Evolutionary conservation across 352 stramenopile species (phyloP), one percentile per base, ranked within the genome.

Genomic region (Phytophthora pistaciae): DNA sequence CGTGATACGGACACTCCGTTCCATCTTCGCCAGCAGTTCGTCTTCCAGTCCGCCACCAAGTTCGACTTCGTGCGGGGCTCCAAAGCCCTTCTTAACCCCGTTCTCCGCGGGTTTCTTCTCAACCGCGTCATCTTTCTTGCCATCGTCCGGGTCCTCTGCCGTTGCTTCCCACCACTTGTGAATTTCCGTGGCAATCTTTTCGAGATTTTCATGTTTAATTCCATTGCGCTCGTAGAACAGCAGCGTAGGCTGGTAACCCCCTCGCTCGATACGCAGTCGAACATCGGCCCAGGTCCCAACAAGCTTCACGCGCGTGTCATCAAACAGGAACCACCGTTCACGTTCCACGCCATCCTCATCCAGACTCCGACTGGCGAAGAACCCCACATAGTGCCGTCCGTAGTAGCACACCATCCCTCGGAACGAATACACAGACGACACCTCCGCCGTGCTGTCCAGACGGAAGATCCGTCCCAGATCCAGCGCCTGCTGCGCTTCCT

Each of bases 341-440:
- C 77, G 40, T 13, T 82, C 78, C 5, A 83, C 71, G 31, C 80
- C 85, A 40, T 91, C 73, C 1, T 80, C 70, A 52, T 86, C 78
- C 10, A 87, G 54, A 50, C 83, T 88, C 16, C 78, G 85, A 75
- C 87, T 94, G 31, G 85, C 80, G 63, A 96, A 96, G 67, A 96
- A 96, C 16, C 89, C 88, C 7, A 96, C 89, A 65, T 96, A 96
- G 66, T 96, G 89, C 5, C 84, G 77, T 33, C 89, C 89, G 53
- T 96, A 96, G 75, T 96, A 96, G 53, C 88, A 96, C 54, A 96
- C 88, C 61, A 96, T 87, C 59, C 88, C 88, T 20, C 88, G 77
- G 68, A 96, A 96, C 40, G 74, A 63, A 62, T 94, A 96, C 52
- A 84, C 62, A 3, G 79, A 85, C 33, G 70, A 74, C 31, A 60